A percentile compares a stretch with the other conserved stretches of the same genome.
phyloP scores from a whole-genome alignment of 305 asterid species.

The Fraxinus floribunda region DNA sequence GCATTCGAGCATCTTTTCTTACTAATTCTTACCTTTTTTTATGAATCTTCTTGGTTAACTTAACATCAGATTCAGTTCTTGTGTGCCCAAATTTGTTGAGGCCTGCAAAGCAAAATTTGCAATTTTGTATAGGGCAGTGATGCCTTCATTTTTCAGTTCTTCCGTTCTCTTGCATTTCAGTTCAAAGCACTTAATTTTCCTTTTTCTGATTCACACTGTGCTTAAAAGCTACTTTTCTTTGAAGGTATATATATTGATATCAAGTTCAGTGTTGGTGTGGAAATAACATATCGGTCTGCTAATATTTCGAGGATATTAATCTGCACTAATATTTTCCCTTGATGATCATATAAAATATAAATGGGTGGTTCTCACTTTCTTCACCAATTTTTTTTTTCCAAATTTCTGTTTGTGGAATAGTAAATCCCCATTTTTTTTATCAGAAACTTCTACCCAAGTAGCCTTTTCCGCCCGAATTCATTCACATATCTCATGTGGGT shows the following conservation, averaged over 20 bases:
- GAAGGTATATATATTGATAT: not conserved
- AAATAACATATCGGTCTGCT: not conserved
- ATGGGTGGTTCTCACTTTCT: not conserved
- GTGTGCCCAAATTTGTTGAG: not conserved
- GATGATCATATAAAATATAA: not conserved
- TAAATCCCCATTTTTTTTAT: not conserved
- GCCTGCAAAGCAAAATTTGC: not conserved
- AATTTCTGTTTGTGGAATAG: not conserved
- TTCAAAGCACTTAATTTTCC: not conserved
- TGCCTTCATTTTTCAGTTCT: not conserved
- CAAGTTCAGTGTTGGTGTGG: not conserved
- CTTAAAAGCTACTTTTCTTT: not conserved
- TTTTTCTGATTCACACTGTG: not conserved
- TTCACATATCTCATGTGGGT: slow-evolving; percentile 19
- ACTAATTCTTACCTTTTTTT: not conserved
- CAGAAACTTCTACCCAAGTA: not conserved
- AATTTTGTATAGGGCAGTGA: not conserved
- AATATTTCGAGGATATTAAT: not conserved
- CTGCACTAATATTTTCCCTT: not conserved
- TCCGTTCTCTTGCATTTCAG: not conserved
- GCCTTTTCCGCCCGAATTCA: not conserved
- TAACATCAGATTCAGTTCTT: not conserved
- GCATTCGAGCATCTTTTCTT: not conserved
- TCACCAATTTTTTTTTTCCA: not conserved
- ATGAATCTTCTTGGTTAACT: not conserved